Base-by-base conservation (phyloP, 139 green algal species). In the Prasinococcaceae sp. region DNA sequence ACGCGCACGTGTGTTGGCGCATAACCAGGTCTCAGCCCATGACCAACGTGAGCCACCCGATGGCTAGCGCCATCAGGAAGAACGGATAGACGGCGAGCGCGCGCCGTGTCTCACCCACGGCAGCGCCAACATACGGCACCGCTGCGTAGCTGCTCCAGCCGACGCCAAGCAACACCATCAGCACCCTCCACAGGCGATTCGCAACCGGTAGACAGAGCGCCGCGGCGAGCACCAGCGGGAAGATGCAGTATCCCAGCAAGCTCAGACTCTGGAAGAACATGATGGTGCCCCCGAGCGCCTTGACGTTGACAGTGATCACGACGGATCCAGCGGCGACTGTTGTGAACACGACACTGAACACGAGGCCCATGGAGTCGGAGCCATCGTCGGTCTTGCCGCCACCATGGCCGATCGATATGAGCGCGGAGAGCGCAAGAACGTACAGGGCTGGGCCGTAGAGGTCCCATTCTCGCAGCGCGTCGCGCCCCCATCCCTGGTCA, bases 241-340 rank as follows among this genome's bases (percentile, higher is more conserved):
- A 94, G 3, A 97, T 57, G 77, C 90, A 98, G 73, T 98, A 98
- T n/a, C 90, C 90, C 23, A 98, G 74, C 45, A 97, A 61, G 60
- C 79, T 55, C 32, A 98, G 64, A 0, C 75, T 75, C 69, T 96
- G 88, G 56, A 97, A 92, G 67, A 97, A 97, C 38, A 90, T 84
- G 26, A 98, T 93, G 41, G 81, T 83, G n/a, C 89, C 90, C 22
- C 90, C 85, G 38, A 96, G 75, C 48, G 94, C 72, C 35, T 90
- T 75, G n/a, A 93, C 84, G 55, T 96, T 96, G 37, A 82, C 50
- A 2, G 87, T 96, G n/a, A 96, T 72, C 12, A 93, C 68, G 10
- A 90, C 53, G 20, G 84, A 80, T 4, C 87, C 87, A 14, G 88
- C 47, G 0, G 70, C 76, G 32, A 88, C 62, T 37, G 88, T 70